These are phyloP conservation scores for Macrolepiota albuminosa DNA, from an alignment of 768 basidiomycete species.

Conservation along the genomic window DNA sequence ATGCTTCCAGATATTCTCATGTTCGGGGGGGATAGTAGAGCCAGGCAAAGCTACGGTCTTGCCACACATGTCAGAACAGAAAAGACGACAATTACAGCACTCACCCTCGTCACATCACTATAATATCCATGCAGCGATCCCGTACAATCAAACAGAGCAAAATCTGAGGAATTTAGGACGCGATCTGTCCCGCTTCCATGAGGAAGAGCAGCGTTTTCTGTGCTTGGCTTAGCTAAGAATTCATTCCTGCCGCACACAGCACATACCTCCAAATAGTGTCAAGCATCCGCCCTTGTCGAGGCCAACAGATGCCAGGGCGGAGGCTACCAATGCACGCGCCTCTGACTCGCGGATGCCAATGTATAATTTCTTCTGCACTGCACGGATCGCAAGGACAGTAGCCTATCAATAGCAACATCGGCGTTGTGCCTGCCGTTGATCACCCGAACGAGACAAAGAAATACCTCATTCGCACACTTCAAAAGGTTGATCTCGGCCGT, in stretches of 20 bases:
- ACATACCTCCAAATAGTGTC: slow-evolving; percentile 72
- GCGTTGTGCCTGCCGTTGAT: neutral
- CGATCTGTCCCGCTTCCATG: slow-evolving; percentile 79
- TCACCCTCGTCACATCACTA: slow-evolving; percentile 76
- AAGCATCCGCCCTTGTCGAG: slow-evolving; percentile 54
- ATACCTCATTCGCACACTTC: slow-evolving; percentile 76
- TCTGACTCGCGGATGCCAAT: slow-evolving; percentile 77
- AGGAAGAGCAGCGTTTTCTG: slow-evolving; percentile 84
- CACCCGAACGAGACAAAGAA: neutral
- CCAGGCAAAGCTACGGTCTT: slow-evolving; percentile 64
- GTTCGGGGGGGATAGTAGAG: slow-evolving; percentile 48
- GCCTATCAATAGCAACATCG: slow-evolving; percentile 39
- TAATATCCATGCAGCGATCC: slow-evolving; percentile 70
- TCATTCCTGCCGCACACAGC: slow-evolving; percentile 1
- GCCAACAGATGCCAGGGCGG: slow-evolving; percentile 54
- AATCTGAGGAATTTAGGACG: slow-evolving; percentile 47
- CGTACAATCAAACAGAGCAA: slow-evolving; percentile 72
- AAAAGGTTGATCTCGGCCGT: slow-evolving; percentile 63
- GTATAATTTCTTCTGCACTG: slow-evolving; percentile 52
- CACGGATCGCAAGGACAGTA: slow-evolving; percentile 72
- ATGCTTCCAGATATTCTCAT: slow-evolving; percentile 56
- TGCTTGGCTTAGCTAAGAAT: neutral
- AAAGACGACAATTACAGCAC: neutral
- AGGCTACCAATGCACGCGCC: slow-evolving; percentile 51
- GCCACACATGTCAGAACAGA: neutral